Evolutionary conservation across 192 early-diverging fungal species (phyloP).

Genomic region (Mortierella alpina): DNA sequence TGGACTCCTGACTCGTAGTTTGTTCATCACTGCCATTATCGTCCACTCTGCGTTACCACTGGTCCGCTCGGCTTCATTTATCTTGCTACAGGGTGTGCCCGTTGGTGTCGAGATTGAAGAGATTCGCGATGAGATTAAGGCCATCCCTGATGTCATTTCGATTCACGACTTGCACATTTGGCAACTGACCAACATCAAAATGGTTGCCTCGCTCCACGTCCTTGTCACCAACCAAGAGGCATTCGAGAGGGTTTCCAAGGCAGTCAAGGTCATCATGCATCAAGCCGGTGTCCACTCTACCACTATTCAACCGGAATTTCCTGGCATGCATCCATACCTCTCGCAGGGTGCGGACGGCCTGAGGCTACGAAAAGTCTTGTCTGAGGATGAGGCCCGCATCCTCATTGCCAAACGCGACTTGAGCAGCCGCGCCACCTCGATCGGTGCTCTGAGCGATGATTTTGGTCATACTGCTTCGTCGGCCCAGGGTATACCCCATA

Average conservation of each 20-base stretch:
- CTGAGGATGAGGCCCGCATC: constrained; percentile 16
- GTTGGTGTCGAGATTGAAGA: constrained; percentile 68
- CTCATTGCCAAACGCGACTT: constrained; percentile 1
- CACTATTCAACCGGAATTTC: constrained; percentile 93
- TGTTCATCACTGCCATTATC: constrained; percentile 73
- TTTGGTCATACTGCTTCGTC: neutral
- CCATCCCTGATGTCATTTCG: constrained; percentile 72
- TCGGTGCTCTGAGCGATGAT: constrained; percentile 23
- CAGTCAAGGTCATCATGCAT: constrained; percentile 85
- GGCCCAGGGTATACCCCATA: neutral
- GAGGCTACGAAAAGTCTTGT: neutral
- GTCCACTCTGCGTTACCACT: constrained; percentile 60
- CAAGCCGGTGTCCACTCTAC: constrained; percentile 85
- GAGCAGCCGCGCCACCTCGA: constrained; percentile 12
- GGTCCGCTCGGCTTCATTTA: constrained; percentile 72
- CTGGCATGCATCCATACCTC: constrained; percentile 36
- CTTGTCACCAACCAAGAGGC: constrained; percentile 66
- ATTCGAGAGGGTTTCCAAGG: constrained; percentile 78
- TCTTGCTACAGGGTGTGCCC: constrained; percentile 88
- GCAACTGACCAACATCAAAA: constrained; percentile 88
- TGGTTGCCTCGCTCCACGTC: constrained; percentile 87
- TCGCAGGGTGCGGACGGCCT: neutral
- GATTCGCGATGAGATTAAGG: constrained; percentile 70
- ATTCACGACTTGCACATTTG: constrained; percentile 95
- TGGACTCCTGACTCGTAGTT: constrained; percentile 23